A percentile compares a stretch with the other conserved stretches of the same genome.
phyloP scores from a whole-genome alignment of 2,329 filamentous ascomycete genomes.

The Aspergillus clavatus region DNA sequence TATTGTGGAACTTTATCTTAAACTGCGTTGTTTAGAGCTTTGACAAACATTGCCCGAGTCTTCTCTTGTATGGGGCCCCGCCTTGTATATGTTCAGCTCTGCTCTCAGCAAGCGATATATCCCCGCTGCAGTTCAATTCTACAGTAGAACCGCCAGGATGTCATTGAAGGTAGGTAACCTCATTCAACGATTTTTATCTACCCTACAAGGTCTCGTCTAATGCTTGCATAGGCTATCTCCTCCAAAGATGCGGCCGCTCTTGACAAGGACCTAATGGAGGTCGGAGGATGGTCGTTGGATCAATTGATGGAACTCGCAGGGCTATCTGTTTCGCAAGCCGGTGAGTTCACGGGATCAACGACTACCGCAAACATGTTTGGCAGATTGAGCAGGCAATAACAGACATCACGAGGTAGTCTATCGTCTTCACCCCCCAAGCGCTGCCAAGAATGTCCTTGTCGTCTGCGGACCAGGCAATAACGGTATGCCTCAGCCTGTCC shows the following conservation, averaged over 20 bases:
- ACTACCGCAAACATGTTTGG: too few relatives aligned
- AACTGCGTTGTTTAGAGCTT: background rate
- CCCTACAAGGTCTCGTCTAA: too few relatives aligned
- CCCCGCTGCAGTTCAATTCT: constrained; percentile 16
- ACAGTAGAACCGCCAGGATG: constrained; percentile 34
- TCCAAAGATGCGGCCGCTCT: constrained; percentile 83
- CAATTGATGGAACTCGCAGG: constrained; percentile 97
- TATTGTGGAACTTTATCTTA: background rate
- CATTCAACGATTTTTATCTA: too few relatives aligned
- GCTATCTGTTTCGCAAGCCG: constrained; percentile 84
- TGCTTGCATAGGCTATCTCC: constrained; percentile 63
- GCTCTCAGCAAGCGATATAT: constrained; percentile 11
- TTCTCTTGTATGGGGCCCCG: background rate
- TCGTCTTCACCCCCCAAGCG: constrained; percentile 69
- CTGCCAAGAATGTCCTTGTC: constrained; percentile 70
- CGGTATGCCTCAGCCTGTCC: constrained; percentile 27
- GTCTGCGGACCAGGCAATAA: constrained; percentile 84
- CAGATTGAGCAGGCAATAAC: constrained; percentile 7
- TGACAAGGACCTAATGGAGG: constrained; percentile 88
- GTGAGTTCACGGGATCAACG: too few relatives aligned
- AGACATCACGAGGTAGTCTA: constrained; percentile 58
- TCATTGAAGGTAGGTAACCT: constrained; percentile 34
- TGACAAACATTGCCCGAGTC: background rate
- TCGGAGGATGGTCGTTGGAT: constrained; percentile 83
- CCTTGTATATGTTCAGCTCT: constrained; percentile 27